A percentile compares a stretch with the other conserved stretches of the same genome.
Conservation (phyloP, 495 filamentous ascomycete genomes). For the Beverwykella pulmonaria region DNA sequence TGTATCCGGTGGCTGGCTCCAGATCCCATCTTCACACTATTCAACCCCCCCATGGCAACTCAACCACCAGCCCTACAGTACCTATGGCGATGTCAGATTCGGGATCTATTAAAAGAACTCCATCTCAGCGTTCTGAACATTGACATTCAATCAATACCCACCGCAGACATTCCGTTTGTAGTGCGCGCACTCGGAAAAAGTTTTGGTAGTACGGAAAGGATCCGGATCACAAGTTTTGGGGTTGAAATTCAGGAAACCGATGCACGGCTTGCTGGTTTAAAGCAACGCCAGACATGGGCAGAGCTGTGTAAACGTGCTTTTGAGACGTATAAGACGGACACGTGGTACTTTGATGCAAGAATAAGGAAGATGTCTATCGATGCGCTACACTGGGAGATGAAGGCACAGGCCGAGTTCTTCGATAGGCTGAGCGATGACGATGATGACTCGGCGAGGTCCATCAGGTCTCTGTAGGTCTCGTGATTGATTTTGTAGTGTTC, state of each 20-base stretch:
- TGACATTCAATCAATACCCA: slow-evolving; percentile 5
- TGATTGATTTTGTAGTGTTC: no score
- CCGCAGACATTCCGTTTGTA: slow-evolving; percentile 11
- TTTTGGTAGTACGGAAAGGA: slow-evolving; percentile 9
- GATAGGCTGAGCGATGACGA: not conserved
- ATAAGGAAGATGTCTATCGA: not conserved
- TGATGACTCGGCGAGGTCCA: no score
- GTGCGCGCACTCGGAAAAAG: not conserved
- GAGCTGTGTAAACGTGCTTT: slow-evolving; percentile 3
- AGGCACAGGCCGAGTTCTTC: not conserved
- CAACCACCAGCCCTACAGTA: slow-evolving; percentile 10
- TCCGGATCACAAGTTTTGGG: not conserved
- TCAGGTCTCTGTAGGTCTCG: no score
- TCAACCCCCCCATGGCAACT: not conserved
- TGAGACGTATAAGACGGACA: not conserved
- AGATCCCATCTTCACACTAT: slow-evolving; percentile 20
- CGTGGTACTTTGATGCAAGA: not conserved
- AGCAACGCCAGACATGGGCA: slow-evolving; percentile 3
- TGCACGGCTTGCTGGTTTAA: not conserved
- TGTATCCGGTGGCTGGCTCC: slow-evolving; percentile 22
- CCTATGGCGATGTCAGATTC: slow-evolving; percentile 30
- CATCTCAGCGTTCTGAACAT: slow-evolving; percentile 16
- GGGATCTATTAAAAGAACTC: slow-evolving; percentile 11
- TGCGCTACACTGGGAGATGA: not conserved
- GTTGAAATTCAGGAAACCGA: not conserved